Evolutionary conservation across 805 yeast genomes (phyloP), one percentile per base, ranked within the genome.

Genomic region (Blastobotrys parvus): DNA sequence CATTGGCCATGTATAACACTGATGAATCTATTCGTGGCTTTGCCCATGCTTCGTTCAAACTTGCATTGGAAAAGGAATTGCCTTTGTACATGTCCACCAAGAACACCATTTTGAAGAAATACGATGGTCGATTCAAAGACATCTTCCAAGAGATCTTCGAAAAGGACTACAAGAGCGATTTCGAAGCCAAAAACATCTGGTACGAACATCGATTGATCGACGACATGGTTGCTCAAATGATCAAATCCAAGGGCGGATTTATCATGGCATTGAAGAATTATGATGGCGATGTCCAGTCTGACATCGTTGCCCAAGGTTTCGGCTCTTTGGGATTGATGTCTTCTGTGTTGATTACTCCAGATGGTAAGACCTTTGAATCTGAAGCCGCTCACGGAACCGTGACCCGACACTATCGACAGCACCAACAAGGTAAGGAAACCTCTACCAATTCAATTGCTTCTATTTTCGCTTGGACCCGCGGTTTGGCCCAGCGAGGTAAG

Each of bases 381-480:
- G 97, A 90, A 72, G 97, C 97, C 46, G 97, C 97, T n/a, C 97
- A 90, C 64, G 97, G 97, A 45, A 90, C 97, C 11, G 97, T 90
- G 55, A 90, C 97, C 38, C 84, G 97, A 70, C 97, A 90, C 65
- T 90, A 75, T 71, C 83, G 97, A 71, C 92, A 82, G 68, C 87
- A 86, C 67, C 97, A 90, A 70, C 85, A 83, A 67, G 97, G 97
- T 53, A 85, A 88, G 64, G 97, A 89, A 69, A 90, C 97, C 16
- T 86, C 96, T 4, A 90, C 97, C 45, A 90, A 90, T 69, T 89
- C 97, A 15, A 90, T 90, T 65, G 97, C 97, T 3, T 88, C 96
- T 11, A 90, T 90, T 54, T 90, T 82, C 60, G 97, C 97, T 23
- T 90, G 97, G 97, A 74, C 95, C 30, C 80, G 94, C 59, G 97